Evolutionary conservation across 768 basidiomycete genomes (phyloP), one percentile per base, ranked within the genome.

Genomic region (Lactarius hatsudake): DNA sequence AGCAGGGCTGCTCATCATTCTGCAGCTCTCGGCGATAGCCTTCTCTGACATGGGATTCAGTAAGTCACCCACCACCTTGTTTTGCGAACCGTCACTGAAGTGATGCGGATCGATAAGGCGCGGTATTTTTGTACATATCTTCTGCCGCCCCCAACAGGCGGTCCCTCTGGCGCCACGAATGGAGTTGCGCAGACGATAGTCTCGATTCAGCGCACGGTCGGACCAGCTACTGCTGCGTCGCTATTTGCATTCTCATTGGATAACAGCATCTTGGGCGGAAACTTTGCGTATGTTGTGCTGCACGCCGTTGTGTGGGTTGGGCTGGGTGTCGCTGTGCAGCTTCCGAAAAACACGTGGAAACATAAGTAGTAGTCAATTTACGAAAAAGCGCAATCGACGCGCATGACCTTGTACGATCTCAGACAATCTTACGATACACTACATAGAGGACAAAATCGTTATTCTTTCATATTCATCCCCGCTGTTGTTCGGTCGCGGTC

Each of bases 81-180:
- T 30, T 7, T 13, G 28, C 13, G 7, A 28, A 30, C 4, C 4
- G 48, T 57, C 43, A 32, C 23, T 62, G 34, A 45, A 5, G 28
- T 3, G 1, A n/a, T 38, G 8, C 10, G 13, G 83, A 23, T 58
- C 4, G 3, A 32, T 17, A 61, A 89, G 89, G 87, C 28, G 84
- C 87, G 56, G 75, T 90, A 23, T 89, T 89, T 74, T 88, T 91
- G 64, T 88, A 85, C 68, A 84, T 91, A 64, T 81, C 83, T 6
- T 83, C 84, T 2, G 81, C 89, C 7, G 79, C 90, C 0, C 89
- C 90, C 1, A 88, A 88, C 63, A 81, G 81, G 38, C 82, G 83
- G 13, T 84, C 86, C 8, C 80, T 90, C n/a, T 7, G 89, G 89
- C 8, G 84, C 87, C 1, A 88, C 86, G 30, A 90, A 90, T 68